Evolutionary conservation across 2,329 filamentous ascomycete genomes (phyloP), one percentile per base, ranked within the genome.

Genomic region (Coniella vitis): DNA sequence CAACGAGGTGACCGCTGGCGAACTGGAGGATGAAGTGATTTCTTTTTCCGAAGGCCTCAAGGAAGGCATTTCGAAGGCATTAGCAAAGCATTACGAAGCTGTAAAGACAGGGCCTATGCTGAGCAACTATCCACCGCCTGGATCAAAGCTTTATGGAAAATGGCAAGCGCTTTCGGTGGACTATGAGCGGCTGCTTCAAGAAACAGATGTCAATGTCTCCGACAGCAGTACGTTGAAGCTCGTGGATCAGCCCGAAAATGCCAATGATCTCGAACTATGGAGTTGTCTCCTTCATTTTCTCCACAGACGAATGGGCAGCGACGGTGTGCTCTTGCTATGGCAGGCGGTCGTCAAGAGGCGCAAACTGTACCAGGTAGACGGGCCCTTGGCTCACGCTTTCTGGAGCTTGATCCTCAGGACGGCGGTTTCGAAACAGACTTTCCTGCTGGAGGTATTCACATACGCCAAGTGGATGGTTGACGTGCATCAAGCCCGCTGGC

Each of bases 391-490:
- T 3, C 43, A 49, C 20, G 40, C 43, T 1, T 64, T 67, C 25
- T 67, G 63, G 64, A 37, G 47, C 20, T 52, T 55, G 1, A 55
- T 71, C 5, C 52, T 69, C 16, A 59, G 61, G 10, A 57, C 60
- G 4, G 67, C 66, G 2, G 51, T 70, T 16, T 54, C 55, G 9
- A 60, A 66, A 45, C 53, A 59, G 5, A 54, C 54, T 14, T 57
- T 69, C 38, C 54, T 73, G 32, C 55, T 64, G 10, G 59, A 58
- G 42, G 59, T 69, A 19, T 65, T 63, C 58, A 49, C 59, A 13
- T 72, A 72, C 49, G 69, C 67, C 34, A 65, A 71, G 52, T 71
- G 69, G 60, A 68, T 79, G 48, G 58, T 61, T 25, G 57, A 62
- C 3, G 52, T 63, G 2, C 62, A 70, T 43, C 55, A 59, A 25